phyloP scores from a whole-genome alignment of 164 flowering plant species.

The Stephania cephalantha region DNA sequence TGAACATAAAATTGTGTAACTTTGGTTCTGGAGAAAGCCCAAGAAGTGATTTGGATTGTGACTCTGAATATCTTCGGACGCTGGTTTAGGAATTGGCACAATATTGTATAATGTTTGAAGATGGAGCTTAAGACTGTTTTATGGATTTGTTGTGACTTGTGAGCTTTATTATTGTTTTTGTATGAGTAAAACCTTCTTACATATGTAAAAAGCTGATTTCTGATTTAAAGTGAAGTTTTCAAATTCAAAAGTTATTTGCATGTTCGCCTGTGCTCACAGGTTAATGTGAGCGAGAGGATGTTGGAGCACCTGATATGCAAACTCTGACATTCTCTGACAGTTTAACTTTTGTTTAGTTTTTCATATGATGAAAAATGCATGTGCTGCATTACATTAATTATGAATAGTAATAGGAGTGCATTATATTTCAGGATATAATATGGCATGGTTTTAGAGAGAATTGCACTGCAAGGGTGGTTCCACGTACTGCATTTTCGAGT shows the following conservation, averaged over 20 bases:
- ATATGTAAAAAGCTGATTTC: too few relatives aligned
- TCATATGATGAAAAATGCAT: not conserved
- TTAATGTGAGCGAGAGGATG: not conserved
- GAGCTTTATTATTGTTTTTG: too few relatives aligned
- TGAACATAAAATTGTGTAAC: too few relatives aligned
- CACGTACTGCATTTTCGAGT: slow-evolving; percentile 35
- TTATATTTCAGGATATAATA: slow-evolving; percentile 55
- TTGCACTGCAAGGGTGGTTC: slow-evolving; percentile 63
- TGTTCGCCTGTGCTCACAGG: not conserved
- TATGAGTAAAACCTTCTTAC: too few relatives aligned
- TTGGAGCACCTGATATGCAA: not conserved
- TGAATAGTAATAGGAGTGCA: not conserved
- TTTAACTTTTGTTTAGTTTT: not conserved
- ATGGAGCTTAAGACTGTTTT: too few relatives aligned
- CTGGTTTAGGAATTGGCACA: too few relatives aligned
- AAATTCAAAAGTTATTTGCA: not conserved
- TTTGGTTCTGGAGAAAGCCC: too few relatives aligned
- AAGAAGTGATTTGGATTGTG: too few relatives aligned
- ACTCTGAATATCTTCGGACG: too few relatives aligned
- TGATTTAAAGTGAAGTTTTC: not conserved
- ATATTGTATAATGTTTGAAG: too few relatives aligned
- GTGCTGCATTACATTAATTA: not conserved
- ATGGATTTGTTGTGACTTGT: too few relatives aligned
- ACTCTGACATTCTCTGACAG: not conserved
- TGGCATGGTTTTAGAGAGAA: slow-evolving; percentile 47